Evolutionary conservation across 1,284 basidiomycete genomes (phyloP), one percentile per base, ranked within the genome.

Genomic region (Thelephora terrestris): DNA sequence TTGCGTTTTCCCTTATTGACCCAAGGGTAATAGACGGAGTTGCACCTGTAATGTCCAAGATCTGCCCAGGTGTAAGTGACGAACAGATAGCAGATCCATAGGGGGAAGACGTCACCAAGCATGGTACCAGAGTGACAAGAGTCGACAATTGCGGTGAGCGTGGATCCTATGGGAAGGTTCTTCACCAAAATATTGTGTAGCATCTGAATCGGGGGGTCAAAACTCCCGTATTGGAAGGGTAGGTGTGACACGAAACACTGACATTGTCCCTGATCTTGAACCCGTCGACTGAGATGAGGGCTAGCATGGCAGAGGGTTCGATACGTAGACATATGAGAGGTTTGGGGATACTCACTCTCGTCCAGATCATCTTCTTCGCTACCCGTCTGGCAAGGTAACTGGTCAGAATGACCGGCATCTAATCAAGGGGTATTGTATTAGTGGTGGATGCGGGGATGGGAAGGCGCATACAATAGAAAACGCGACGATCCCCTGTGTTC

Each of bases 361-460:
- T 42, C 39, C 25, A 23, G 18, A 5, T n/a, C 25, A 20, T 42
- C 39, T 14, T 42, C 39, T 42, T 42, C 39, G 16, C 39, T 42
- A 12, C 39, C 10, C 1, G 20, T 42, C 16, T 4, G 18, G 39
- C 39, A 42, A 5, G 16, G 17, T 6, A 20, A 2, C 39, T 42
- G 39, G n/a, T 42, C 39, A 4, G 39, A 42, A 42, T 42, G 39
- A 10, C 39, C 39, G 20, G 39, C 39, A 42, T 18, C 39, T 42
- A 21, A 10, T 2, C 4, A 20, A 14, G 14, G 3, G 25, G n/a
- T 5, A 6, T 42, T 3, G 23, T 9, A 17, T 23, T 12, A 32
- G 29, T 32, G 29, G 14, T 32, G 29, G 12, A 12, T 6, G 14
- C 9, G 4, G 7, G 9, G 29, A 14, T 10, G 29, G 29, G 29